Conservation (phyloP, 371 early-diverging fungal species). For the Mucor lusitanicus region DNA sequence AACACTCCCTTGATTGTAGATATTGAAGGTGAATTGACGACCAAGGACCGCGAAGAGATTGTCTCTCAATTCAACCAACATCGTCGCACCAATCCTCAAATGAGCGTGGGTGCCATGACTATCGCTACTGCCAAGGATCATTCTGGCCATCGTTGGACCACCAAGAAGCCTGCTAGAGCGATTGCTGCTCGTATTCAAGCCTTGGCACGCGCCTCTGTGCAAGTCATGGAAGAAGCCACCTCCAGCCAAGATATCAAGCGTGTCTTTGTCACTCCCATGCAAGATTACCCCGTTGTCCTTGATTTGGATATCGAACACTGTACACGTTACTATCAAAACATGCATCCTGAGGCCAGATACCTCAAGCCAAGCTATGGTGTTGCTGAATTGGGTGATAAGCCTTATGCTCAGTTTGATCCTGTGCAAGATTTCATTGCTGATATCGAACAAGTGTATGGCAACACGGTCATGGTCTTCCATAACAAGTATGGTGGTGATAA, state of each 20-base stretch:
- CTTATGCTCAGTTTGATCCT: slow-evolving; percentile 66
- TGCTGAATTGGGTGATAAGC: slow-evolving; percentile 44
- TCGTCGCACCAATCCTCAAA: slow-evolving; percentile 41
- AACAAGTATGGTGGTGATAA: slow-evolving; percentile 79
- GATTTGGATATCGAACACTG: slow-evolving; percentile 57
- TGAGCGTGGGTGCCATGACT: slow-evolving; percentile 61
- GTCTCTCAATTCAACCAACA: slow-evolving; percentile 45
- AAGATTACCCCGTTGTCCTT: slow-evolving; percentile 70
- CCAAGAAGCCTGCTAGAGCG: slow-evolving; percentile 50
- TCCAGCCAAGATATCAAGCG: slow-evolving; percentile 30
- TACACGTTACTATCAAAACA: slow-evolving; percentile 64
- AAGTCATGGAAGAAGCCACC: slow-evolving; percentile 21
- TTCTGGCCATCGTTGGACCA: slow-evolving; percentile 61
- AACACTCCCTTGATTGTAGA: slow-evolving; percentile 78
- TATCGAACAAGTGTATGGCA: slow-evolving; percentile 56
- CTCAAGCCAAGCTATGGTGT: slow-evolving; percentile 31
- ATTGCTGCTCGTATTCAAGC: slow-evolving; percentile 61
- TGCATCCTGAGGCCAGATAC: slow-evolving; percentile 47
- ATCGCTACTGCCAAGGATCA: slow-evolving; percentile 68
- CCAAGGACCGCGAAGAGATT: slow-evolving; percentile 47
- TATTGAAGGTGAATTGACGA: slow-evolving; percentile 62
- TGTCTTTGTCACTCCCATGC: slow-evolving; percentile 70
- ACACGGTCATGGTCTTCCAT: slow-evolving; percentile 68
- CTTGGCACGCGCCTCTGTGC: slow-evolving; percentile 67
- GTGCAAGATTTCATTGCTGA: slow-evolving; percentile 62